Base-by-base conservation (phyloP, 768 basidiomycete genomes). In the Leucocoprinus leucothites region DNA sequence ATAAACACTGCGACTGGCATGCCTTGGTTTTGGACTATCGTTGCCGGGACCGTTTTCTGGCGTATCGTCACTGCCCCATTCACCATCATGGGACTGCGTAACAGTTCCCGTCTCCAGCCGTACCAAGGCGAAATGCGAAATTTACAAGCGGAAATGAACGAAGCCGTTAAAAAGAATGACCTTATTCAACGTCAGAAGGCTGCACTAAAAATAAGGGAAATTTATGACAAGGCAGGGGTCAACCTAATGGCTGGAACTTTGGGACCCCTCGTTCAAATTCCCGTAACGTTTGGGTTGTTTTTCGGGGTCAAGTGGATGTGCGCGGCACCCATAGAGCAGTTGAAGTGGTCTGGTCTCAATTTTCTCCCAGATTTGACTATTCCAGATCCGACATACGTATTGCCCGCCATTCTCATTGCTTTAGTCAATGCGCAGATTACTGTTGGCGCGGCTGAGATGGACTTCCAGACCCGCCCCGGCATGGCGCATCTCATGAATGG, bases 11-110 rank as follows among this genome's bases (percentile, higher is more conserved):
- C 75, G 46, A 82, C 83, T 0, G 86, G 84, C 35, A 69, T 93
- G 57, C 86, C 88, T 0, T 94, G 93, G 91, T 89, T 89, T 73
- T 82, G 85, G 77, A 87, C 91, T 46, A 89, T 94, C 69, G 69
- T 92, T 42, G 73, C 71, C 3, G 82, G 84, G 25, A 82, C 85
- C 24, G 52, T 86, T 9, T 63, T 84, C 64, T 83, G 87, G 75
- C 84, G 87, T 19, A 47, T 79, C 18, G 44, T 78, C 47, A 74
- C 89, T 44, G 66, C 91, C 49, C 89, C 89, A 1, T 71, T 87
- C 60, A 71, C 79, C 22, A 70, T 91, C 47, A 72, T 73, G 51
- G 77, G 78, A 50, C 67, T 85, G 58, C 82, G 79, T 56, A 82
- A 82, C 60, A 72, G 81, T 1, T 80, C 85, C 1, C 76, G 79